Conservation (phyloP, 1,139 yeast species). For the Candida tetrigidarum region DNA sequence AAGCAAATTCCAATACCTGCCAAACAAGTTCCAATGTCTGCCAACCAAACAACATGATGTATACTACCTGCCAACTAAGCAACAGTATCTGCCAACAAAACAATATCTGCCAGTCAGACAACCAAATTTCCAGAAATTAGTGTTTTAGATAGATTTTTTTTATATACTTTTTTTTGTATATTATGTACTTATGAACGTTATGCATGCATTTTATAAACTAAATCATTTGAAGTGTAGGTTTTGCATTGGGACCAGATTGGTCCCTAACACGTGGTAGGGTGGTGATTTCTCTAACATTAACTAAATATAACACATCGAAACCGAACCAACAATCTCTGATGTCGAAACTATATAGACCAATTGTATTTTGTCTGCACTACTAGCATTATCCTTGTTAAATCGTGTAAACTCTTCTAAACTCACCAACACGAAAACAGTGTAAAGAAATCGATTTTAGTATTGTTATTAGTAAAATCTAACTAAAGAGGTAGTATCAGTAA, state of each 20-base stretch:
- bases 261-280: too few relatives aligned
- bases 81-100: constrained; percentile 2
- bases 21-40: constrained; percentile 3
- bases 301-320: too few relatives aligned
- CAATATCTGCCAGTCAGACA: constrained; percentile 6
- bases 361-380: too few relatives aligned
- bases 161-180: background rate
- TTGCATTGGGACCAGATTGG: too few relatives aligned
- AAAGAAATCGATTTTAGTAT: too few relatives aligned
- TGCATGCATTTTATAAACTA: background rate
- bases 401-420: too few relatives aligned
- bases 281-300: background rate
- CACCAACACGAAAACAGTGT: too few relatives aligned
- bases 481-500: too few relatives aligned
- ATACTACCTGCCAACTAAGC: constrained; percentile 10
- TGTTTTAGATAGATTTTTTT: constrained; percentile 1
- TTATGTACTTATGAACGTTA: constrained; percentile 1
- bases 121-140: constrained; percentile 5
- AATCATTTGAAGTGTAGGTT: background rate
- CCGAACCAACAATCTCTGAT: too few relatives aligned
- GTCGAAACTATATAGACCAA: too few relatives aligned
- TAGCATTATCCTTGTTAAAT: too few relatives aligned
- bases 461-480: too few relatives aligned
- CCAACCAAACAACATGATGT: constrained; percentile 5
- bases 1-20: constrained; percentile 6